Evolutionary conservation across 116 monocot genomes (phyloP), one percentile per base, ranked within the genome.

Genomic region (Cymodocea nodosa): DNA sequence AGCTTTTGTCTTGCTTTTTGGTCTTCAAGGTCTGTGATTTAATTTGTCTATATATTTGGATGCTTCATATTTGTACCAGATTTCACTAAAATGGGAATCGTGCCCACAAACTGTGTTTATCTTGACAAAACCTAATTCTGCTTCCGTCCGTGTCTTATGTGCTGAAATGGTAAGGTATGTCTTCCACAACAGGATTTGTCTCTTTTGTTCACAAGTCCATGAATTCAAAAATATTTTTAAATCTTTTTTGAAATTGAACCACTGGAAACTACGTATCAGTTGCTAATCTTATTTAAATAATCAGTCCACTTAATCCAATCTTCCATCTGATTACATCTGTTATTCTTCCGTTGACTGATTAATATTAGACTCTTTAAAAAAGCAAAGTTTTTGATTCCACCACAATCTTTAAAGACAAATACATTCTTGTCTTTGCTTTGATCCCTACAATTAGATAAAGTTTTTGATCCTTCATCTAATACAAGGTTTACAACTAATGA

Each of bases 41-140:
- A 23, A 23, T 35, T 35, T 30, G 5, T 64, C 18, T 15, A 20
- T 49, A 0, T 65, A 51, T 3, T 50, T 24, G 51, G 30, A 39
- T 67, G 52, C 20, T 36, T 35, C 17, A 34, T 30, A 30, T 4
- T 35, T 53, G 3, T 67, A 51, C 34, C 35, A 97, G 97, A 97
- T 97, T 74, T 86, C 82, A 59, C 70, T 97, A 74, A 90, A 84
- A 77, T 97, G 97, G 97, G 97, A 91, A 82, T 85, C 97, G 34
- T 80, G 62, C 54, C 97, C 97, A 74, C 81, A 80, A 50, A 88
- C 84, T 53, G 97, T 97, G 74, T 78, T 97, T 74, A 76, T 97
- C 61, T 71, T 91, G 71, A 82, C 88, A 62, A 97, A 97, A 74
- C 97, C 97, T 67, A 91, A 97, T 78, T 97, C 97, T 64, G 83